Evolutionary conservation across 139 green algal genomes (phyloP).

Genomic region (Desmodesmus armatus): DNA sequence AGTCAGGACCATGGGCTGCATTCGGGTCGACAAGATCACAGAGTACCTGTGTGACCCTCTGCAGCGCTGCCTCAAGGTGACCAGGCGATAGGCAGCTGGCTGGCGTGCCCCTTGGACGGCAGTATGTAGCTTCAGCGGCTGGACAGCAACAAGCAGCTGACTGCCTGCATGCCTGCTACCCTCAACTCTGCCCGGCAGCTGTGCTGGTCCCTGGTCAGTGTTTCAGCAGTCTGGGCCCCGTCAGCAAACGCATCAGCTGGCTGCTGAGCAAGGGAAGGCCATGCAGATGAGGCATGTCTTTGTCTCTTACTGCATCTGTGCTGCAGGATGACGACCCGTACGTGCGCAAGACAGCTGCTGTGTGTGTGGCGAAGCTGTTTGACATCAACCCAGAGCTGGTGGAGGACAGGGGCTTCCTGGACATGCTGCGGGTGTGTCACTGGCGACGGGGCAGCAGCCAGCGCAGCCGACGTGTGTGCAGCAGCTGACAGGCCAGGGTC

Average conservation of each 20-base stretch:
- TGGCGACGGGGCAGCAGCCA: background rate
- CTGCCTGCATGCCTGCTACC: background rate
- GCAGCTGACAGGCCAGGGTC: no score
- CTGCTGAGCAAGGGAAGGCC: background rate
- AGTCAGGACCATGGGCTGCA: constrained; percentile 99
- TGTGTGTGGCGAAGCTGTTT: constrained; percentile 99
- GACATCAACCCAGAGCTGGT: constrained; percentile 98
- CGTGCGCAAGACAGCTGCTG: constrained; percentile 97
- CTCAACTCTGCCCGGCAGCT: no score
- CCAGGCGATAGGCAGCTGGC: no score
- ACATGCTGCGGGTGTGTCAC: constrained; percentile 83
- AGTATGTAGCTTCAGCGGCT: background rate
- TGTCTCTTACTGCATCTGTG: background rate
- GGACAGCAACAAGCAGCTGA: background rate
- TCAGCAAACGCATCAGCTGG: background rate
- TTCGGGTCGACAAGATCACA: constrained; percentile 98
- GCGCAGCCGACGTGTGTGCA: no score
- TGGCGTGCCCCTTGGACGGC: no score
- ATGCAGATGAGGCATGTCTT: background rate
- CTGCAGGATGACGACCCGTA: constrained; percentile 97
- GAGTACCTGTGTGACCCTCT: constrained; percentile 99
- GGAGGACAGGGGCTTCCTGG: constrained; percentile 96
- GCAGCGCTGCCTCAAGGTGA: constrained; percentile 88
- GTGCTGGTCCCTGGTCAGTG: no score
- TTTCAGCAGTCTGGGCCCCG: background rate